Conservation (phyloP, 805 yeast genomes). For the Cyberlindnera mrakii region DNA sequence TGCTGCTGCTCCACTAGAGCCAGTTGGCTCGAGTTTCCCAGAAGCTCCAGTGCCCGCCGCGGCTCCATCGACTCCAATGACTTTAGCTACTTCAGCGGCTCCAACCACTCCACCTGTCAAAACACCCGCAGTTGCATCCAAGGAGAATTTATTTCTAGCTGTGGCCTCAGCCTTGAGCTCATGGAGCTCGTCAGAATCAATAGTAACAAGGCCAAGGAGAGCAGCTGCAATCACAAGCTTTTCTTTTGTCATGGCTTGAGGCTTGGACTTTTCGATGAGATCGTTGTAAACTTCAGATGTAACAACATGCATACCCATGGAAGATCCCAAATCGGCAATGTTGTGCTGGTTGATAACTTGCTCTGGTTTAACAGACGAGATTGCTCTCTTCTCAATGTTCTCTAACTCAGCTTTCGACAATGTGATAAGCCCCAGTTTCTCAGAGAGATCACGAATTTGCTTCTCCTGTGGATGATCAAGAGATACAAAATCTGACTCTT, state of each 20-base stretch:
- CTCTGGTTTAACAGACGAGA: conserved; percentile 3
- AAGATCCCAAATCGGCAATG: conserved; percentile 8
- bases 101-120: conserved; percentile 1
- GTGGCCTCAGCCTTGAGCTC: conserved; percentile 3
- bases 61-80: neutral
- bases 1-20: neutral
- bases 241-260: conserved; percentile 6
- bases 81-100: neutral
- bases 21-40: neutral
- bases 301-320: conserved; percentile 20
- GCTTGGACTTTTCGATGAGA: conserved; percentile 8
- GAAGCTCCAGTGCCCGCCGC: conserved; percentile 1
- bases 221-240: conserved; percentile 8
- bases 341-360: conserved; percentile 9
- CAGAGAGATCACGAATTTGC: conserved; percentile 13
- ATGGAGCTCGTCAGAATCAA: conserved; percentile 2
- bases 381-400: conserved; percentile 3
- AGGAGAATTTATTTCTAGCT: neutral
- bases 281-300: conserved; percentile 14
- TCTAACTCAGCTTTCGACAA: conserved; percentile 7
- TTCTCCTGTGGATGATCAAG: conserved; percentile 11
- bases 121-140: neutral
- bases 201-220: conserved; percentile 28
- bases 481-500: conserved; percentile 11
- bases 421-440: conserved; percentile 14